Percentiles rank a stretch among this genome's conserved stretches.
Conservation (phyloP, 1,284 basidiomycete genomes). For the Ceratorhiza oryzae-sativae region DNA sequence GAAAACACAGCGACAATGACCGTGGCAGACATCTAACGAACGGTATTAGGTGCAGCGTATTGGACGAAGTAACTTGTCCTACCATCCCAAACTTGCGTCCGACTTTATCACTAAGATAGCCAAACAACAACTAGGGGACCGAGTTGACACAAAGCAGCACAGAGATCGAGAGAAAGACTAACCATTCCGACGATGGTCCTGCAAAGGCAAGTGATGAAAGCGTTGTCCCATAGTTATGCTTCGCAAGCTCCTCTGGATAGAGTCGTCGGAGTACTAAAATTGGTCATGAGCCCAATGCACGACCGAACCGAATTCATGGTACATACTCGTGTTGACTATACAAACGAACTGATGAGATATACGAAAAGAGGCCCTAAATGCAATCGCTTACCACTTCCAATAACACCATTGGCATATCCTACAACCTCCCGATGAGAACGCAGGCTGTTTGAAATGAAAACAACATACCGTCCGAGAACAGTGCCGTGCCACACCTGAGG, state of each 20-base stretch:
- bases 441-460: background rate
- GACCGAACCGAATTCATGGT: background rate
- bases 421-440: conserved; percentile 33
- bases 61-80: conserved; percentile 47
- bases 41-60: background rate
- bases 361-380: background rate
- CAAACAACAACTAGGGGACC: conserved; percentile 49
- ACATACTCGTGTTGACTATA: conserved; percentile 69
- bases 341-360: conserved; percentile 20
- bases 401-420: conserved; percentile 85
- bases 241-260: conserved; percentile 13
- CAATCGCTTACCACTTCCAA: conserved; percentile 67
- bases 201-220: conserved; percentile 77
- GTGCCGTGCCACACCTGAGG: conserved; percentile 76
- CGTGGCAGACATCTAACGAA: conserved; percentile 72
- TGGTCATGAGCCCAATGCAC: background rate
- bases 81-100: conserved; percentile 92
- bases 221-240: conserved; percentile 63
- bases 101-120: conserved; percentile 81
- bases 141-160: conserved; percentile 35
- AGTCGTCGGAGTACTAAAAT: conserved; percentile 25
- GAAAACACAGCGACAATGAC: conserved; percentile 83
- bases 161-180: conserved; percentile 3
- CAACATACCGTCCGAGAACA: conserved; percentile 82
- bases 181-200: conserved; percentile 72